These are phyloP conservation scores for Colletotrichum sp. DNA, from an alignment of 2,329 filamentous ascomycete species.

Conservation along the genomic window DNA sequence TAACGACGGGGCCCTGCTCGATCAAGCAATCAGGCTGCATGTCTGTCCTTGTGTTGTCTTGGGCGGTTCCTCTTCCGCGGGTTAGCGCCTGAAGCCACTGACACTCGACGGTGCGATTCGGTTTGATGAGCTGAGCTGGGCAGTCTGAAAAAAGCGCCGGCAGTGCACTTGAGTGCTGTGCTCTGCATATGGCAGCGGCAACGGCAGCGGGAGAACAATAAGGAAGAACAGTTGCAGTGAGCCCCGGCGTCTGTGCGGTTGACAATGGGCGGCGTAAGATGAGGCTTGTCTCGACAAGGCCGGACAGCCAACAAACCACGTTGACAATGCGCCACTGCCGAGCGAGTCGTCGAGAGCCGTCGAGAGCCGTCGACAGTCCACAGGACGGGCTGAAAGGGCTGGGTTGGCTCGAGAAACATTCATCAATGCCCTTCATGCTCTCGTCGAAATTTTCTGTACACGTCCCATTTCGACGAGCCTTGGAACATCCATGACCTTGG, in stretches of 20 bases:
- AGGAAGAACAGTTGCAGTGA: conserved; percentile 7
- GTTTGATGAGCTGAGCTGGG: not conserved
- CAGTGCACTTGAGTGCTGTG: not conserved
- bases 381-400: not conserved
- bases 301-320: conserved; percentile 23
- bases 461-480: not conserved
- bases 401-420: conserved; percentile 10
- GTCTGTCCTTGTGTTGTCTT: conserved; percentile 14
- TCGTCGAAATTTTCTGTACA: not conserved
- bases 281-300: conserved; percentile 28
- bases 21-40: conserved; percentile 21
- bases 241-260: conserved; percentile 19
- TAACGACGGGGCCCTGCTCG: conserved; percentile 14
- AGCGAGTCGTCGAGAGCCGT: conserved; percentile 15
- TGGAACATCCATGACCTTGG: not conserved
- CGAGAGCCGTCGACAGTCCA: not conserved
- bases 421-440: conserved; percentile 19
- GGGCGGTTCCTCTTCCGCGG: conserved; percentile 18
- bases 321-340: conserved; percentile 19
- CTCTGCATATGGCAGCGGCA: conserved; percentile 17
- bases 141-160: not conserved
- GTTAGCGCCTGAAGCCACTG: conserved; percentile 9
- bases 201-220: conserved; percentile 12
- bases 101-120: not conserved
- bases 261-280: conserved; percentile 30